These are phyloP conservation scores for Aspergillus sclerotiicarbonarius DNA, from an alignment of 495 filamentous ascomycete species.

Conservation along the genomic window DNA sequence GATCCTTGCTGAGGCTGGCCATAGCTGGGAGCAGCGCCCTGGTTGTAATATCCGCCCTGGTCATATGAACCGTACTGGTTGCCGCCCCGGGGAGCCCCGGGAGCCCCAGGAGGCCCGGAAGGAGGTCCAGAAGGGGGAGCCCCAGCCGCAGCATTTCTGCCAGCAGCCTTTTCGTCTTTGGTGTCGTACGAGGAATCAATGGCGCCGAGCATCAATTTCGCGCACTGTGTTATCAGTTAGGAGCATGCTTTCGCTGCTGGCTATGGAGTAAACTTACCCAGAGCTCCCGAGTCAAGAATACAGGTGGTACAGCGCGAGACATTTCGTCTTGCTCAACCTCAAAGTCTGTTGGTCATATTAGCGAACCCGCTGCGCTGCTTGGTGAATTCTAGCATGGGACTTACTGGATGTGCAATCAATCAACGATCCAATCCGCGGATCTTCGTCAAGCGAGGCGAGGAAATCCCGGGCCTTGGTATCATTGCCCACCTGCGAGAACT, in stretches of 20 bases:
- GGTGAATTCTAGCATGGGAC: constrained; percentile 18
- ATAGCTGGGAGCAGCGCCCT: constrained; percentile 16
- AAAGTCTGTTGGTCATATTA: constrained; percentile 48
- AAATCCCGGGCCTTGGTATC: constrained; percentile 65
- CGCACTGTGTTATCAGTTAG: constrained; percentile 39
- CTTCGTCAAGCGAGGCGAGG: constrained; percentile 59
- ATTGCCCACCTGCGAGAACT: constrained; percentile 74
- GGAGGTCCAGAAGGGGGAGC: constrained; percentile 4
- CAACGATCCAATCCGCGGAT: constrained; percentile 58
- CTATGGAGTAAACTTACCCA: constrained; percentile 46
- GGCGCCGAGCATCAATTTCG: constrained; percentile 69
- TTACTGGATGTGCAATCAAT: constrained; percentile 75
- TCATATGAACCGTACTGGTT: constrained; percentile 36
- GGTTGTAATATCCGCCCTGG: constrained; percentile 22
- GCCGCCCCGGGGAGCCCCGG: constrained; percentile 5
- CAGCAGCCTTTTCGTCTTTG: constrained; percentile 57
- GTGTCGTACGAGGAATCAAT: constrained; percentile 65
- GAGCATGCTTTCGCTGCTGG: neutral
- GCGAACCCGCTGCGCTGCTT: neutral
- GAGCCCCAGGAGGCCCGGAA: constrained; percentile 25
- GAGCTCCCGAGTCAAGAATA: constrained; percentile 62
- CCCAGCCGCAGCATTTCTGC: constrained; percentile 17
- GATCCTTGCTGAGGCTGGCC: constrained; percentile 17
- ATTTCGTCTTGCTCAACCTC: constrained; percentile 66
- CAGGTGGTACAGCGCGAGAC: constrained; percentile 51